Percentiles rank a stretch among this genome's conserved stretches.
Evolutionary conservation across 495 filamentous ascomycete genomes (phyloP).

Genomic region (Chaetomidium leptoderma): DNA sequence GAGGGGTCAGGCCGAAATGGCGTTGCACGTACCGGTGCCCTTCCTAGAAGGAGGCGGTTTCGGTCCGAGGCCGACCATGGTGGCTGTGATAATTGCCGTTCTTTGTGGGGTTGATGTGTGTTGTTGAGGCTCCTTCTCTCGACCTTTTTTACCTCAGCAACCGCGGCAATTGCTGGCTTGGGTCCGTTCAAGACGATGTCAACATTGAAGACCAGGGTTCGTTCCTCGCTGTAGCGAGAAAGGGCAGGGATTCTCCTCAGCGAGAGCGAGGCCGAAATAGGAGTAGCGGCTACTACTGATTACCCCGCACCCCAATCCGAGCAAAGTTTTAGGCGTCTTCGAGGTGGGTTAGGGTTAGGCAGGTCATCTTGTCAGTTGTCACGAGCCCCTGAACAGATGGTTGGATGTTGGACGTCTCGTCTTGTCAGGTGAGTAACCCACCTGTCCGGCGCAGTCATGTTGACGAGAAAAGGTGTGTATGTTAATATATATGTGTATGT

Average conservation of each 20-base stretch:
- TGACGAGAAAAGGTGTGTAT: too few relatives aligned
- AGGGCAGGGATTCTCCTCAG: not conserved
- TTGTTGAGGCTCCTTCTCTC: not conserved
- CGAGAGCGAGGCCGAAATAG: not conserved
- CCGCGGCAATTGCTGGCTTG: not conserved
- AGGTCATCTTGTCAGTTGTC: not conserved
- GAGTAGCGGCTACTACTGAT: not conserved
- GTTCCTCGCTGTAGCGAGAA: too few relatives aligned
- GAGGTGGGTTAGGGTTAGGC: not conserved
- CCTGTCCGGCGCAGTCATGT: too few relatives aligned
- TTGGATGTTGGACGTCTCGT: not conserved
- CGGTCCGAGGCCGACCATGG: slow-evolving; percentile 72
- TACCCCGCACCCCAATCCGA: slow-evolving; percentile 2
- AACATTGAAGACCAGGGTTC: not conserved
- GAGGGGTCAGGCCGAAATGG: slow-evolving; percentile 5
- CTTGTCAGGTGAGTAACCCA: too few relatives aligned
- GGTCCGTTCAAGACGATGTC: not conserved
- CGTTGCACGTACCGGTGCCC: slow-evolving; percentile 47
- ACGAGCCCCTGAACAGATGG: not conserved
- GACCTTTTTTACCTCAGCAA: not conserved
- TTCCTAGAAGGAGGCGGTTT: slow-evolving; percentile 70
- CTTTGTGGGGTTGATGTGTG: not conserved
- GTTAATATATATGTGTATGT: too few relatives aligned
- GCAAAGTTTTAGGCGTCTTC: not conserved
- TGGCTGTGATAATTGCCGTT: slow-evolving; percentile 28